A percentile compares a stretch with the other conserved stretches of the same genome.
Evolutionary conservation across 805 yeast species (phyloP).

Genomic region (Candida golubevii): DNA sequence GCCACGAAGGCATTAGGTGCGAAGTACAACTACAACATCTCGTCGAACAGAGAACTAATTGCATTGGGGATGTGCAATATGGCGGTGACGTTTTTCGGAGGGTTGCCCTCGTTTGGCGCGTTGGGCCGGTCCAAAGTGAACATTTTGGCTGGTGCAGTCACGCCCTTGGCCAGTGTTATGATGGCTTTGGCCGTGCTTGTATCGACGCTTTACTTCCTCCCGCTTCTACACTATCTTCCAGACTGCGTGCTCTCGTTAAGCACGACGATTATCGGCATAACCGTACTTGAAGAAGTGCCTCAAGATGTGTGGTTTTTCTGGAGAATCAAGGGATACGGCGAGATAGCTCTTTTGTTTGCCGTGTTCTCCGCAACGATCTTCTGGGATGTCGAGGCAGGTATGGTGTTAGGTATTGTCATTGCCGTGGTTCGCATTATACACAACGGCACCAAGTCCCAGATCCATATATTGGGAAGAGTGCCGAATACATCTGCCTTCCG

Average conservation of each 20-base stretch:
- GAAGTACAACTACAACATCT: slow-evolving; percentile 28
- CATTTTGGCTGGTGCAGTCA: slow-evolving; percentile 43
- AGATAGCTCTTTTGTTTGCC: slow-evolving; percentile 18
- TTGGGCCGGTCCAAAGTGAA: slow-evolving; percentile 31
- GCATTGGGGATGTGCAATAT: slow-evolving; percentile 31
- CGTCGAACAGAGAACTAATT: slow-evolving; percentile 31
- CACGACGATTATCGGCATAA: slow-evolving; percentile 44
- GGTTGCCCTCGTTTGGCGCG: slow-evolving; percentile 34
- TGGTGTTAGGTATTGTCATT: slow-evolving; percentile 30
- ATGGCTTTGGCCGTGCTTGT: slow-evolving; percentile 28
- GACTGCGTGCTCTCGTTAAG: slow-evolving; percentile 33
- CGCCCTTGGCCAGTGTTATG: slow-evolving; percentile 37
- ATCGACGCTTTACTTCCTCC: slow-evolving; percentile 24
- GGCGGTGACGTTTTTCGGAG: slow-evolving; percentile 26
- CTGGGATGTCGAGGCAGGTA: slow-evolving; percentile 40
- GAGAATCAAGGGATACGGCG: slow-evolving; percentile 22
- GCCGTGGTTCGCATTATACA: slow-evolving; percentile 34
- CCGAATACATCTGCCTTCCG: slow-evolving; percentile 51
- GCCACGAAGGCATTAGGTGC: slow-evolving; percentile 31
- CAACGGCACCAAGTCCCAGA: slow-evolving; percentile 39
- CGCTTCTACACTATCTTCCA: slow-evolving; percentile 24
- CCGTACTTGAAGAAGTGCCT: slow-evolving; percentile 52
- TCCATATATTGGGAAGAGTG: slow-evolving; percentile 41
- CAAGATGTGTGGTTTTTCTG: slow-evolving; percentile 25
- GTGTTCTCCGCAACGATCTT: slow-evolving; percentile 26